phyloP scores from a whole-genome alignment of 1,139 yeast species.

The Eremothecium gossypii region DNA sequence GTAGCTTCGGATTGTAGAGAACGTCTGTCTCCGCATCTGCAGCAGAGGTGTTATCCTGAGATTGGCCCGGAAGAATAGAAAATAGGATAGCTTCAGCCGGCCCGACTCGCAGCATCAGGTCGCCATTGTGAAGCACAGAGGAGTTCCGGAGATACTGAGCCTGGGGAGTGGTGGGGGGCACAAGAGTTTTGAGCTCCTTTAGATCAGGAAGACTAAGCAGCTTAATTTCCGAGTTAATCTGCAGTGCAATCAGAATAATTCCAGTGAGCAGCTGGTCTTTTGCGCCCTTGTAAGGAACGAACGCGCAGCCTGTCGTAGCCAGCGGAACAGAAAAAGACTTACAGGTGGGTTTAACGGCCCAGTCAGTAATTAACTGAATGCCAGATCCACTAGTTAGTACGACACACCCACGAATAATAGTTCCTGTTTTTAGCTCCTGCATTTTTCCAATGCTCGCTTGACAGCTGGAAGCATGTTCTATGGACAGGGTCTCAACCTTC shows the following conservation, averaged over 20 bases:
- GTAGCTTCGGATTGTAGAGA: slow-evolving; percentile 49
- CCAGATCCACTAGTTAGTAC: slow-evolving; percentile 53
- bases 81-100: slow-evolving; percentile 48
- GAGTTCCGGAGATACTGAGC: slow-evolving; percentile 36
- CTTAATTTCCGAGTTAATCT: slow-evolving; percentile 36
- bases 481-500: slow-evolving; percentile 50
- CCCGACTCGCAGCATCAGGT: slow-evolving; percentile 52
- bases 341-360: slow-evolving; percentile 54
- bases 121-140: slow-evolving; percentile 61
- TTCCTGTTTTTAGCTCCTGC: slow-evolving; percentile 54
- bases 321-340: slow-evolving; percentile 41
- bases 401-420: slow-evolving; percentile 52
- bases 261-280: slow-evolving; percentile 33
- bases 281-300: slow-evolving; percentile 24
- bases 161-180: slow-evolving; percentile 36
- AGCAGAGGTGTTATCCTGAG: slow-evolving; percentile 23
- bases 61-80: slow-evolving; percentile 32
- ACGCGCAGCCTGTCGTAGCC: slow-evolving; percentile 53
- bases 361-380: slow-evolving; percentile 53
- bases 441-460: slow-evolving; percentile 54
- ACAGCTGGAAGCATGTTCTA: slow-evolving; percentile 51
- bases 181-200: slow-evolving; percentile 37
- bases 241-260: slow-evolving; percentile 33
- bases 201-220: slow-evolving; percentile 46
- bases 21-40: slow-evolving; percentile 36